phyloP scores from a whole-genome alignment of 306 rosid genomes.

The Rosa rugosa region DNA sequence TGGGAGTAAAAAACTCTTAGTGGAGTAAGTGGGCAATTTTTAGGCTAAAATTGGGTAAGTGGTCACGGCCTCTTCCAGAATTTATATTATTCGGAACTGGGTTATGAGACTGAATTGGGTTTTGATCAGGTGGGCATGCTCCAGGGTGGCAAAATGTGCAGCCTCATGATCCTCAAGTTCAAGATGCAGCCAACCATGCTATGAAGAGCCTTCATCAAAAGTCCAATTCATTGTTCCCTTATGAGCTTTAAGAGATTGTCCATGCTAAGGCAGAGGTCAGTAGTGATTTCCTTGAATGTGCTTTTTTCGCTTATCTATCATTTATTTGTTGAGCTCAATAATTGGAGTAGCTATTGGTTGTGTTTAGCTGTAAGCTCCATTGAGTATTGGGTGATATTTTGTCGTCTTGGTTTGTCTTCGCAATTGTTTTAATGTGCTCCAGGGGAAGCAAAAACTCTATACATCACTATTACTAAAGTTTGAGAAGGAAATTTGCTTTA shows the following conservation, averaged over 20 bases:
- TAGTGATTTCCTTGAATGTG: neutral
- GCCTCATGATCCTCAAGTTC: conserved; percentile 66
- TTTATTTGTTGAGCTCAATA: neutral
- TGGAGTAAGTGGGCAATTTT: too few relatives aligned
- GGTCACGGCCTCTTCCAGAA: too few relatives aligned
- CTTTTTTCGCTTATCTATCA: neutral
- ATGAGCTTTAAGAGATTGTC: conserved; percentile 64
- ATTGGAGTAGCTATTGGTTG: neutral
- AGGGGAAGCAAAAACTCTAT: neutral
- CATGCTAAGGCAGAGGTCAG: conserved; percentile 90
- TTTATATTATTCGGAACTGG: too few relatives aligned
- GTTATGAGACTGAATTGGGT: neutral
- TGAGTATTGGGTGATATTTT: neutral
- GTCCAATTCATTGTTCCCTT: conserved; percentile 72
- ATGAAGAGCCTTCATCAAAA: conserved; percentile 65
- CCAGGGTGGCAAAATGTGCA: conserved; percentile 70
- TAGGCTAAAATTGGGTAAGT: too few relatives aligned
- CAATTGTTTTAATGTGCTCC: neutral
- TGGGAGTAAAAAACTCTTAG: too few relatives aligned
- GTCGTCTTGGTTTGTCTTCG: neutral
- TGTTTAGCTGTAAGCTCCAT: neutral
- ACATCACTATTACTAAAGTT: neutral
- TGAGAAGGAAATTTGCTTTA: neutral
- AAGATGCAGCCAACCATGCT: conserved; percentile 80
- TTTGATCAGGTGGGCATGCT: conserved; percentile 47